Base-by-base conservation (phyloP, 225 moss, liverwort and hornwort genomes). In the Physcomitrium patens region DNA sequence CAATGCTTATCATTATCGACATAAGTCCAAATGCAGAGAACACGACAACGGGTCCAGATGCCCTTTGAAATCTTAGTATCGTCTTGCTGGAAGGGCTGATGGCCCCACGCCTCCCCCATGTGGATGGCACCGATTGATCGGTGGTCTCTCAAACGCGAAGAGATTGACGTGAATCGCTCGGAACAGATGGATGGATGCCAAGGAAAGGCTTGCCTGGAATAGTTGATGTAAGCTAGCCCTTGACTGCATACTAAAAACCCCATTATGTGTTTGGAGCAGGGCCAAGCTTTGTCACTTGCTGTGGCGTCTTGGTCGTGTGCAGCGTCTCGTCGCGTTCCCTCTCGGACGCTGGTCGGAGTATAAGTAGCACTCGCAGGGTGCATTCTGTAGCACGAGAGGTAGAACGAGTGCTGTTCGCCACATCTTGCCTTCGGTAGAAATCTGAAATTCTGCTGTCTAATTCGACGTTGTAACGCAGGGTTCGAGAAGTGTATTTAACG, bases 111-210 rank as follows among this genome's bases (percentile, higher is more conserved):
- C n/a, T 3, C 15, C 18, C 3, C 15, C 18, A 42, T 69, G 15
- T 55, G 64, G 70, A 56, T 24, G 5, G n/a, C 50, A 45, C 74
- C 45, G 1, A 47, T 12, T 49, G 49, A 49, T 49, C 49, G 49
- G 49, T 49, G 49, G 49, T 68, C 41, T 60, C 24, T 68, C 68
- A 41, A 66, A 54, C 60, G 7, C 5, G 10, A 57, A 62, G 73
- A 1, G 44, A 64, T 28, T 37, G 42, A 17, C 67, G 62, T 46
- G 8, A 28, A 56, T 65, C 22, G 28, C 18, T 16, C 3, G 1
- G 3, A 24, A n/a, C 69, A 24, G 70, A 66, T 62, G 23, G 60
- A 54, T 41, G 18, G 31, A 37, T 37, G 31, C 31, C 31, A 37
- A 37, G 31, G 31, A 37, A 37, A 37, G 31, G 5, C 2, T 37